Evolutionary conservation across 1,139 yeast genomes (phyloP), one percentile per base, ranked within the genome.

Genomic region (Kurtzmaniella natalensis): DNA sequence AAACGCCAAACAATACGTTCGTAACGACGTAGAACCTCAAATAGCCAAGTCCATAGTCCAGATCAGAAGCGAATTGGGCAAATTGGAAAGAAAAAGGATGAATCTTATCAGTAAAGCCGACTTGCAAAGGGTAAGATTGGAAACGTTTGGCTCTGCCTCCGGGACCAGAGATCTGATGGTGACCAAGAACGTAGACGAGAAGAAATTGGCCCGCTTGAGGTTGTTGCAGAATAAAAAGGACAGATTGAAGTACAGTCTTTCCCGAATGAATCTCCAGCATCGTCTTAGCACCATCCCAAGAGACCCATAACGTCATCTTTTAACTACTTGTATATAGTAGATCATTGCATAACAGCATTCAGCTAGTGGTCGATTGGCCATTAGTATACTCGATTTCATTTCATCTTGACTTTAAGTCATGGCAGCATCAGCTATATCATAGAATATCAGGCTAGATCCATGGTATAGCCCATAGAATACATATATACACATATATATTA

Each of bases 221-320:
- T 48, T 64, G 16, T 50, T 67, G 34, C 58, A 56, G 37, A 57
- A 61, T 33, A 66, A 64, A 44, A 64, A 60, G 48, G 61, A 59
- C 30, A 46, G 72, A 28, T 53, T 68, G 47, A 57, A 53, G 47
- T 62, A 61, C 43, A 58, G 61, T 32, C 52, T 66, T 40, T 45
- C 51, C 7, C 44, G 51, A 36, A 40, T 46, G 29, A 47, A 48
- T 29, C 33, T 53, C 18, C 55, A 52, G 32, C 49, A 48, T 17
- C 40, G 55, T 22, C 35, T 51, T 31, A 48, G 54, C 34, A 39
- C 39, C 40, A 41, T 42, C 10, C 51, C 49, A n/a, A n/a, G n/a
- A n/a, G n/a, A n/a, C n/a, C n/a, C n/a, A n/a, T n/a, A n/a, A n/a
- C n/a, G n/a, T n/a, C n/a, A n/a, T n/a, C n/a, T n/a, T n/a, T n/a